Conservation (phyloP, 2,329 filamentous ascomycete genomes). For the Stylonectria norvegica region DNA sequence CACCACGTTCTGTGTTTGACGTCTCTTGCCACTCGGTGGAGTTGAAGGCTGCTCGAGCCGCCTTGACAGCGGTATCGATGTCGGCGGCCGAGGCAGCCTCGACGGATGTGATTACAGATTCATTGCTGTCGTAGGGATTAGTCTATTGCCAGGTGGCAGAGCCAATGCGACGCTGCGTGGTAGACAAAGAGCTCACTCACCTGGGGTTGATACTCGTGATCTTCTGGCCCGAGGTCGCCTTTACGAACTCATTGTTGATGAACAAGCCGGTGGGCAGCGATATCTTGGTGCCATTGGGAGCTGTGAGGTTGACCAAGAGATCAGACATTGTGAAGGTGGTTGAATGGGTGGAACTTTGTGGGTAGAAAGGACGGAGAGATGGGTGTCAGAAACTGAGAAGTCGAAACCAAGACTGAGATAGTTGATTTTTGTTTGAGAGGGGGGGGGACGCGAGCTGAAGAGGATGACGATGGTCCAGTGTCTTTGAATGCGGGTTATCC, state of each 20-base stretch:
- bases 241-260: constrained; percentile 71
- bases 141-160: not conserved
- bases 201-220: constrained; percentile 55
- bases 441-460: too few relatives aligned
- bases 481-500: too few relatives aligned
- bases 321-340: constrained; percentile 6
- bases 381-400: too few relatives aligned
- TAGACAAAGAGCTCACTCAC: constrained; percentile 1
- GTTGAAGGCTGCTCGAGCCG: constrained; percentile 59
- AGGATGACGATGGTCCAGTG: too few relatives aligned
- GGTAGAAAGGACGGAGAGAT: not conserved
- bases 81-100: constrained; percentile 20
- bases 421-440: too few relatives aligned
- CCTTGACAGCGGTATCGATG: constrained; percentile 25
- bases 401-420: too few relatives aligned
- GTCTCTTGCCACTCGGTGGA: constrained; percentile 30
- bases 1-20: constrained; percentile 60
- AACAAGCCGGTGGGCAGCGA: constrained; percentile 63
- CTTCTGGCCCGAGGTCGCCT: constrained; percentile 51
- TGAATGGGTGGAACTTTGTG: not conserved
- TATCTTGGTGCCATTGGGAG: constrained; percentile 66
- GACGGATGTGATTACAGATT: constrained; percentile 11
- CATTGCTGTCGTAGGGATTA: too few relatives aligned
- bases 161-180: not conserved
- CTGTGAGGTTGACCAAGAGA: constrained; percentile 53